A percentile compares a stretch with the other conserved stretches of the same genome.
Evolutionary conservation across 176 grass and related monocot genomes (phyloP).

Genomic region (Pharus latifolius): DNA sequence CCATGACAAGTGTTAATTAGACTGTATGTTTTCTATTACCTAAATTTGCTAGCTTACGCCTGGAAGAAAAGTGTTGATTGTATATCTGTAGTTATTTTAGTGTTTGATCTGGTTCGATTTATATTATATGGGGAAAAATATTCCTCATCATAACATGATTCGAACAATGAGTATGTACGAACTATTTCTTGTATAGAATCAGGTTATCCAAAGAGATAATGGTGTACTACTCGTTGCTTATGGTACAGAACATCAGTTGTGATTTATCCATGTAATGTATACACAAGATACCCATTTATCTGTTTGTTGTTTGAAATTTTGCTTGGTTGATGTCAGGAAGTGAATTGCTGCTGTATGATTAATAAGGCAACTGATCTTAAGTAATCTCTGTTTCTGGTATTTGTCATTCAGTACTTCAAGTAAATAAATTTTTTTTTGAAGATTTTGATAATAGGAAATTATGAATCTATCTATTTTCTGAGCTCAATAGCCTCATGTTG

Average conservation of each 20-base stretch:
- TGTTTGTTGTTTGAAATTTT: not conserved
- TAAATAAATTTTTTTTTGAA: too few species aligned
- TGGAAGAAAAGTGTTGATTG: not conserved
- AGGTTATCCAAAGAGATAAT: not conserved
- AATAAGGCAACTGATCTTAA: not conserved
- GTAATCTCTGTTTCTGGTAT: too few species aligned
- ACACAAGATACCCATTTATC: not conserved
- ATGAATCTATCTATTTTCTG: not conserved
- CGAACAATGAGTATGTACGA: not conserved
- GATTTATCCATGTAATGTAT: not conserved
- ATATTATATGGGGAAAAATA: not conserved
- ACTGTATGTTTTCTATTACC: not conserved
- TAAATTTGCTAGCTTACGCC: too few species aligned
- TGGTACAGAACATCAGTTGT: not conserved
- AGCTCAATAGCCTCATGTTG: not conserved
- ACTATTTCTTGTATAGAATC: not conserved
- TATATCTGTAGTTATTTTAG: not conserved
- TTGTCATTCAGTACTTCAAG: not conserved
- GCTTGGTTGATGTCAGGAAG: not conserved
- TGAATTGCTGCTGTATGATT: not conserved
- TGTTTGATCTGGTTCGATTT: not conserved
- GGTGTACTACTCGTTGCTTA: not conserved
- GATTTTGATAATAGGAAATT: too few species aligned
- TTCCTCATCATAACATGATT: not conserved
- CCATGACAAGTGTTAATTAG: not conserved